These are phyloP conservation scores for Fragilaria radians DNA, from an alignment of 108 stramenopile genomes.

Conservation along the genomic window DNA sequence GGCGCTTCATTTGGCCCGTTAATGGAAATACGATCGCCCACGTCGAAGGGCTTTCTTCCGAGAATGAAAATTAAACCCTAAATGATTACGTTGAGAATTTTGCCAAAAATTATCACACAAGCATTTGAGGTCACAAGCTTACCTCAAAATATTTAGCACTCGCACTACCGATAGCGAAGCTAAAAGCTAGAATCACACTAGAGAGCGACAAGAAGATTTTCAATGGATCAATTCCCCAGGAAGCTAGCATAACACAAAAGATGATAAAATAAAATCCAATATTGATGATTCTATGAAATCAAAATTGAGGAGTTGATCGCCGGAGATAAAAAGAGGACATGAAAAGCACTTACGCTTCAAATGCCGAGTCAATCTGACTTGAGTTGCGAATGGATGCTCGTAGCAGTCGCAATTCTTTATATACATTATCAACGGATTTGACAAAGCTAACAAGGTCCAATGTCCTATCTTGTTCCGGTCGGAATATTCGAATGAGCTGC, in stretches of 20 bases:
- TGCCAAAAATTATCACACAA: background rate
- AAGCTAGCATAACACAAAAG: conserved; percentile 31
- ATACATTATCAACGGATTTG: conserved; percentile 40
- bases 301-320: background rate
- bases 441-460: conserved; percentile 58
- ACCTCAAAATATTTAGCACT: conserved; percentile 36
- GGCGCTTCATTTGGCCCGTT: conserved; percentile 28
- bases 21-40: conserved; percentile 40
- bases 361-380: conserved; percentile 46
- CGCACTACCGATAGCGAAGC: conserved; percentile 31
- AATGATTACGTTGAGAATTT: background rate
- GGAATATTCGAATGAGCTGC: conserved; percentile 40
- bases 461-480: conserved; percentile 39
- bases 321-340: background rate
- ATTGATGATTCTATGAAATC: conserved; percentile 30
- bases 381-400: conserved; percentile 57
- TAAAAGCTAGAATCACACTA: conserved; percentile 28
- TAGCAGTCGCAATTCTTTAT: conserved; percentile 57
- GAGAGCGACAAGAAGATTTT: conserved; percentile 29
- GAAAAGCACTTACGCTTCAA: conserved; percentile 4
- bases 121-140: background rate
- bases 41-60: conserved; percentile 32
- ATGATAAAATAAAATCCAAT: conserved; percentile 40
- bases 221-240: conserved; percentile 36
- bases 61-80: conserved; percentile 64